These are phyloP conservation scores for Penicillium cosmopolitanum DNA, from an alignment of 495 filamentous ascomycete species.

Conservation along the genomic window DNA sequence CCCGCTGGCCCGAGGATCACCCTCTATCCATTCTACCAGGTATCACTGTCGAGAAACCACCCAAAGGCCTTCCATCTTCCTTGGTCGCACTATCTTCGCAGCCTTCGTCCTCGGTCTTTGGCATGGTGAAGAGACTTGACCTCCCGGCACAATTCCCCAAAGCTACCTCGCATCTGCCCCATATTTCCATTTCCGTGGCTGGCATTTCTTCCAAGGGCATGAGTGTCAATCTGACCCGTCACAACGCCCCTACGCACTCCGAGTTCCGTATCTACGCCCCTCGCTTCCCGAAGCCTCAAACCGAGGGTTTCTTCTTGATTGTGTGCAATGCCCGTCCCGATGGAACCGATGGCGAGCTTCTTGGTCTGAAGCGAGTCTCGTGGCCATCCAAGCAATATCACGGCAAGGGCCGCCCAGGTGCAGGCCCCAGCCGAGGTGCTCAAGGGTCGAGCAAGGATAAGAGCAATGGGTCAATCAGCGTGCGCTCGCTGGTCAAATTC, in stretches of 20 bases:
- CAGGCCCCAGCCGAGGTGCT: conserved; percentile 26
- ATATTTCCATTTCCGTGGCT: conserved; percentile 65
- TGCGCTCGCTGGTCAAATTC: conserved; percentile 61
- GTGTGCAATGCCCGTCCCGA: conserved; percentile 56
- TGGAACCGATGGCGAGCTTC: conserved; percentile 67
- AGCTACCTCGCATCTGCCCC: conserved; percentile 64
- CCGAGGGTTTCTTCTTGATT: conserved; percentile 89
- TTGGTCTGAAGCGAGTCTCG: conserved; percentile 81
- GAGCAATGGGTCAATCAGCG: conserved; percentile 18
- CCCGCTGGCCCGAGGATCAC: conserved; percentile 84
- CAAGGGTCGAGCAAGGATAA: conserved; percentile 17
- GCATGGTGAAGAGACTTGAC: conserved; percentile 33
- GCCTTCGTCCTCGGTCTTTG: conserved; percentile 26
- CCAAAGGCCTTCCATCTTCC: conserved; percentile 24
- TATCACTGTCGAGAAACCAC: conserved; percentile 52
- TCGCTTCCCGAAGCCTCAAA: conserved; percentile 90
- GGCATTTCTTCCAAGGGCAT: conserved; percentile 63
- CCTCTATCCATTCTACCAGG: conserved; percentile 82
- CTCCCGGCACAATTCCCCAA: conserved; percentile 54
- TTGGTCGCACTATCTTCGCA: conserved; percentile 35
- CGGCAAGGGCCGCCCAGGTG: conserved; percentile 24
- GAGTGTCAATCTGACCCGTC: conserved; percentile 63
- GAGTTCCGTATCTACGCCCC: conserved; percentile 82
- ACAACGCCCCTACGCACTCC: conserved; percentile 63
- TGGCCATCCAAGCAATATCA: conserved; percentile 59